A percentile compares a stretch with the other conserved stretches of the same genome.
These are phyloP conservation scores for Leccinum huronense DNA, from an alignment of 1,284 basidiomycete genomes.

Conservation along the genomic window DNA sequence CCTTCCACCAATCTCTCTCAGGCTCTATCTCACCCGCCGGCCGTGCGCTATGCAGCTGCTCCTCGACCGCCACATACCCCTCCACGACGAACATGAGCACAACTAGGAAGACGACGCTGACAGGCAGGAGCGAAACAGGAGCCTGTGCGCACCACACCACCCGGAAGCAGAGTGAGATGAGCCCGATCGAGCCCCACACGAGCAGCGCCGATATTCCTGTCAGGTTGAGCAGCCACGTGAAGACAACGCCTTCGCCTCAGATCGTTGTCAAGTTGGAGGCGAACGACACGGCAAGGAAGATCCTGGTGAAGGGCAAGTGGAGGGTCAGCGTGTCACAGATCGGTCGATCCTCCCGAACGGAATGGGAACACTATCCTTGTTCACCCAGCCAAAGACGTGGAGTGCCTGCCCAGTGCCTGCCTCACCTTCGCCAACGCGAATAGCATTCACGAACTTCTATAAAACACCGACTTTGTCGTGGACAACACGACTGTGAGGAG, in stretches of 20 bases:
- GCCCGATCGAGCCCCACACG: conserved; percentile 61
- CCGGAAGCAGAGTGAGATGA: conserved; percentile 53
- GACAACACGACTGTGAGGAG: conserved; percentile 67
- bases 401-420: conserved; percentile 39
- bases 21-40: too few relatives aligned
- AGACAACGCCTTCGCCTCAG: conserved; percentile 54
- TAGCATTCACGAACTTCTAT: conserved; percentile 62
- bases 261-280: conserved; percentile 51
- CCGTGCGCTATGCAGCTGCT: conserved; percentile 36
- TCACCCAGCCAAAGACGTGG: conserved; percentile 49
- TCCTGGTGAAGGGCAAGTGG: conserved; percentile 28
- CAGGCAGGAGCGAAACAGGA: conserved; percentile 45
- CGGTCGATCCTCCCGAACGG: conserved; percentile 25
- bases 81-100: conserved; percentile 50
- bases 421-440: conserved; percentile 51
- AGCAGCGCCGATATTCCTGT: conserved; percentile 69
- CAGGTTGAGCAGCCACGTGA: conserved; percentile 63
- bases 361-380: conserved; percentile 61
- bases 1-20: too few relatives aligned
- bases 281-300: conserved; percentile 46
- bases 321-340: conserved; percentile 4
- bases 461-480: conserved; percentile 59
- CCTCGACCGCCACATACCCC: conserved; percentile 44
- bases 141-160: conserved; percentile 44
- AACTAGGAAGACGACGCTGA: conserved; percentile 44